phyloP scores from a whole-genome alignment of 2,329 filamentous ascomycete genomes.

The Allantophomopsis lycopodina region DNA sequence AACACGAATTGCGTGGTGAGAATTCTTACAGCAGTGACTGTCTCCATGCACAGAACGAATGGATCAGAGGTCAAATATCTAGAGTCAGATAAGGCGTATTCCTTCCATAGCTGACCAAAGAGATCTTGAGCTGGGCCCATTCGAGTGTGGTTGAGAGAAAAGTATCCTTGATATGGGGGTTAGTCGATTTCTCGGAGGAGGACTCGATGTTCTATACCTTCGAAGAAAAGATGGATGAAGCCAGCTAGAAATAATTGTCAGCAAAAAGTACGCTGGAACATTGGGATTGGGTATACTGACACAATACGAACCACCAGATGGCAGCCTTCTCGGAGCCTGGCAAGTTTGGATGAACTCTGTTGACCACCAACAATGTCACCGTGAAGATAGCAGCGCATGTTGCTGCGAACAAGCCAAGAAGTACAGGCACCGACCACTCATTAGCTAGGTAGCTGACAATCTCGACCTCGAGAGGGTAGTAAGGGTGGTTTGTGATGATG shows the following conservation, averaged over 20 bases:
- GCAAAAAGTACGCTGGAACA: conserved; percentile 19
- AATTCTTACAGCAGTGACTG: conserved; percentile 28
- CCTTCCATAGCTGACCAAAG: conserved; percentile 42
- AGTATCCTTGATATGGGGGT: conserved; percentile 25
- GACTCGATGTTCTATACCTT: conserved; percentile 14
- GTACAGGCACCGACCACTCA: conserved; percentile 39
- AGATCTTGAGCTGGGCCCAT: conserved; percentile 26
- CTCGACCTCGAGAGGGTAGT: conserved; percentile 51
- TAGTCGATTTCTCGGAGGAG: neutral
- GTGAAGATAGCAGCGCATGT: conserved; percentile 43
- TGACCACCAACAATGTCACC: conserved; percentile 37
- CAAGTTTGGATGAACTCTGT: conserved; percentile 36
- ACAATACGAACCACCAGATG: conserved; percentile 66
- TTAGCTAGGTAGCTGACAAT: conserved; percentile 56
- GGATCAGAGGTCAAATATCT: conserved; percentile 37
- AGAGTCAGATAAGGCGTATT: conserved; percentile 41
- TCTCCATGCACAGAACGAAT: conserved; percentile 42
- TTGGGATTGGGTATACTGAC: conserved; percentile 35
- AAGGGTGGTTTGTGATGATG: conserved; percentile 38
- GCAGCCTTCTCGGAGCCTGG: conserved; percentile 38
- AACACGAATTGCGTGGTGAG: too few species aligned
- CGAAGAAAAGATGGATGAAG: conserved; percentile 16
- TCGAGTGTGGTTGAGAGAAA: conserved; percentile 25
- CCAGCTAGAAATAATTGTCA: conserved; percentile 10
- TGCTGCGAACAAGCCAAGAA: conserved; percentile 45